Percentiles rank a stretch among this genome's conserved stretches.
Evolutionary conservation across 306 rosid genomes (phyloP).

Genomic region (Sicyos edulis): DNA sequence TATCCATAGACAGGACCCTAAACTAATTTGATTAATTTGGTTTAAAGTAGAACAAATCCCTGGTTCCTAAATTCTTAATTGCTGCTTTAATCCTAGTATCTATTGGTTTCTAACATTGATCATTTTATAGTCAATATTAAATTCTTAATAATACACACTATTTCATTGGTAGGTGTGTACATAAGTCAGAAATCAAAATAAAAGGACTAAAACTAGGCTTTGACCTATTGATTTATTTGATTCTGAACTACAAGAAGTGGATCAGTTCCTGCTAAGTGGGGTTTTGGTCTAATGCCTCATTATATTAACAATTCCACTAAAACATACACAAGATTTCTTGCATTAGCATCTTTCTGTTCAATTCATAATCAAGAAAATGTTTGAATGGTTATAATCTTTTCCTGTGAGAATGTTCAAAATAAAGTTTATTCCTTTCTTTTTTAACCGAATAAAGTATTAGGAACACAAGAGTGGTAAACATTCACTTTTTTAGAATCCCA

Average conservation of each 20-base stretch:
- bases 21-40: background rate
- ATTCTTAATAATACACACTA: background rate
- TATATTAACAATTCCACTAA: background rate
- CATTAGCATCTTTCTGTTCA: constrained; percentile 2
- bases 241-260: no score
- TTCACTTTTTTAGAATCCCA: no score
- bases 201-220: background rate
- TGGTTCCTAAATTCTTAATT: background rate
- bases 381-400: background rate
- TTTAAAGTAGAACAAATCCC: background rate
- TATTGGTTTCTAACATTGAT: background rate
- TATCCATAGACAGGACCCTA: background rate
- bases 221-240: background rate
- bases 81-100: background rate
- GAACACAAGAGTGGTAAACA: background rate
- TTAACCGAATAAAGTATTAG: background rate
- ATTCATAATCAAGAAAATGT: background rate
- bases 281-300: no score
- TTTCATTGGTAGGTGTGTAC: background rate
- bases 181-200: background rate
- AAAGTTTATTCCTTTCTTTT: constrained; percentile 12
- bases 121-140: background rate
- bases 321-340: background rate
- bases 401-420: background rate
- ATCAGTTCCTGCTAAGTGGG: no score